Evolutionary conservation across 2,329 filamentous ascomycete genomes (phyloP).

Genomic region (Cordyceps pruinosa): DNA sequence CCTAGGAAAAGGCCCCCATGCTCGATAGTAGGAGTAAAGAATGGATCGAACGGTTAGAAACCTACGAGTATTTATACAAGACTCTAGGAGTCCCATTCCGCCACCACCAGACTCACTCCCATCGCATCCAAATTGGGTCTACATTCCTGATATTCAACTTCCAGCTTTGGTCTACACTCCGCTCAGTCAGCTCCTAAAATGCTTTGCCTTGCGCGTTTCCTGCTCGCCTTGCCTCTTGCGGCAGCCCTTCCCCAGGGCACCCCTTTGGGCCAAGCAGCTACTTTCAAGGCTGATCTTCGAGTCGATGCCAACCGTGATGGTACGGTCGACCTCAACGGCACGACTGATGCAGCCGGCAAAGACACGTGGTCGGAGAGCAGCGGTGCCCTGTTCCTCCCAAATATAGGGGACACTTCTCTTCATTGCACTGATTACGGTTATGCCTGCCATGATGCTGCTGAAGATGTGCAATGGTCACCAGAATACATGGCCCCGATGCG

Average conservation of each 20-base stretch:
- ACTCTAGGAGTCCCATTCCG: neutral
- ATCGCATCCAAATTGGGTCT: neutral
- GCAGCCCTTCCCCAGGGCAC: neutral
- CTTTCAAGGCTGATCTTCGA: neutral
- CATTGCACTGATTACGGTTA: neutral
- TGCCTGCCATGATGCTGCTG: neutral
- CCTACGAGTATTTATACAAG: neutral
- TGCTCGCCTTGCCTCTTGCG: neutral
- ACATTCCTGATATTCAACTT: neutral
- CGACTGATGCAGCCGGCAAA: neutral
- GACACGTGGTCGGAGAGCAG: neutral
- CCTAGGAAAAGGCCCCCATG: neutral
- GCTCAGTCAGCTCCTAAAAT: neutral
- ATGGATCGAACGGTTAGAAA: too few species aligned
- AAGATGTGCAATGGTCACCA: neutral
- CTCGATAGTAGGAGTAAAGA: neutral
- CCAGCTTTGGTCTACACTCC: neutral
- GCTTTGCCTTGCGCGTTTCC: neutral
- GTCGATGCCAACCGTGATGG: neutral
- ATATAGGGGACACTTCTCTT: neutral
- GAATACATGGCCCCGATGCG: neutral
- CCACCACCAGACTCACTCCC: neutral
- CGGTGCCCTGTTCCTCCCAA: neutral
- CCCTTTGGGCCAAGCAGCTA: neutral
- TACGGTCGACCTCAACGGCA: neutral